phyloP scores from a whole-genome alignment of 306 rosid species.

The Vigna mungo region DNA sequence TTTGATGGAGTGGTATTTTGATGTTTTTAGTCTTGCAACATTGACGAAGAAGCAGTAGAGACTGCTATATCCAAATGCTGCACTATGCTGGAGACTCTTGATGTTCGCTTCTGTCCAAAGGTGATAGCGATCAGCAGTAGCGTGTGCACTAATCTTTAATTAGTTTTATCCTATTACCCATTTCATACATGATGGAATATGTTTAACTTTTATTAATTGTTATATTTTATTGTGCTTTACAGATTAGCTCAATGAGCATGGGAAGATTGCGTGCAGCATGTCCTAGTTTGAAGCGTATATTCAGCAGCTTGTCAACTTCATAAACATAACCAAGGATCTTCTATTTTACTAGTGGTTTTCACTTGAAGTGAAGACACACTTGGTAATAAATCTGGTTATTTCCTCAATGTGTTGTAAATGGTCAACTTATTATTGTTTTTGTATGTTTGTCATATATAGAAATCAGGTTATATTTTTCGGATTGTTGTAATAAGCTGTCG shows the following conservation, averaged over 20 bases:
- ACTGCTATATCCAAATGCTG: slow-evolving; percentile 92
- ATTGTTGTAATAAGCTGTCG: slow-evolving; percentile 46
- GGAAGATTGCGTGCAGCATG: slow-evolving; percentile 72
- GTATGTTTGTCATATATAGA: slow-evolving; percentile 58
- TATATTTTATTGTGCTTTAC: slow-evolving; percentile 30
- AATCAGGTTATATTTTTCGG: slow-evolving; percentile 49
- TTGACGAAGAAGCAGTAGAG: slow-evolving; percentile 80
- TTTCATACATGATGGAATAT: not conserved
- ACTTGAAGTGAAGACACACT: slow-evolving; percentile 38
- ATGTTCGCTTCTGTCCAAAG: slow-evolving; percentile 96
- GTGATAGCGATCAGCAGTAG: slow-evolving; percentile 45
- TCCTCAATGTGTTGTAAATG: slow-evolving; percentile 54
- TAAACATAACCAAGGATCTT: slow-evolving; percentile 31
- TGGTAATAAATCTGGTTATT: slow-evolving; percentile 43
- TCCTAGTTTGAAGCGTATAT: slow-evolving; percentile 92
- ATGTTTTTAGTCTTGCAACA: slow-evolving; percentile 80
- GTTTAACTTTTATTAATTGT: not conserved
- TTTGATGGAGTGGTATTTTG: slow-evolving; percentile 9
- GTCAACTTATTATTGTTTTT: slow-evolving; percentile 35
- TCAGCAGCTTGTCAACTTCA: slow-evolving; percentile 79
- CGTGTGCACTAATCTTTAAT: not conserved
- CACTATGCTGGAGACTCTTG: slow-evolving; percentile 93
- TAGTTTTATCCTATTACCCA: slow-evolving; percentile 3
- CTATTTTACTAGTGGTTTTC: slow-evolving; percentile 38
- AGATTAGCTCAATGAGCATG: slow-evolving; percentile 81